phyloP scores from a whole-genome alignment of 441 rosid species.

The Macaranga tanarius region DNA sequence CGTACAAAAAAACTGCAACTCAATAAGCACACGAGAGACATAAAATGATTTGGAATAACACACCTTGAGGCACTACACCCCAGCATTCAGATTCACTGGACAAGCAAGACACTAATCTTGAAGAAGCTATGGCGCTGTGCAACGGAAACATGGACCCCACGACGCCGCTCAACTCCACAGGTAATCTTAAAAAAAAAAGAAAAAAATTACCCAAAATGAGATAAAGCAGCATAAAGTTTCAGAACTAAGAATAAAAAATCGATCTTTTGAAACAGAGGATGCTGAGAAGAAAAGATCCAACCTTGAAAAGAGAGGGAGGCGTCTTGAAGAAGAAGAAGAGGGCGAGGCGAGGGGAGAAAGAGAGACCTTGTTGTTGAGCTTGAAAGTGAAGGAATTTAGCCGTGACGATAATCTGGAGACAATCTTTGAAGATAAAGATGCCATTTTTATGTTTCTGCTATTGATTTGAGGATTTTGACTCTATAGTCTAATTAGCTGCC shows the following conservation, averaged over 20 bases:
- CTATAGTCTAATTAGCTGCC: too few species aligned
- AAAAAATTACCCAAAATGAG: not conserved
- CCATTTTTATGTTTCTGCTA: constrained; percentile 32
- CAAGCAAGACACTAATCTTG: constrained; percentile 61
- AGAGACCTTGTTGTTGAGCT: constrained; percentile 30
- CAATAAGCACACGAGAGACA: not conserved
- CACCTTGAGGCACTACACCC: constrained; percentile 80
- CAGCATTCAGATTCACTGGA: constrained; percentile 48
- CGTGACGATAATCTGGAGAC: constrained; percentile 47
- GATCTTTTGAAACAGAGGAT: not conserved
- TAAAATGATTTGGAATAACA: not conserved
- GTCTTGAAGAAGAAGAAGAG: constrained; percentile 34
- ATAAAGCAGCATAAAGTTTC: not conserved
- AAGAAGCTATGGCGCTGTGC: constrained; percentile 58
- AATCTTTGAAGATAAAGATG: constrained; percentile 39
- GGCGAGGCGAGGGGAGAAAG: constrained; percentile 30
- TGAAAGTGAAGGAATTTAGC: constrained; percentile 34
- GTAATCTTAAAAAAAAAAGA: constrained; percentile 36
- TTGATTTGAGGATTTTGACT: not conserved
- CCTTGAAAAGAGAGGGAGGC: constrained; percentile 43
- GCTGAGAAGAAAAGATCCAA: constrained; percentile 16
- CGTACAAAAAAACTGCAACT: not conserved
- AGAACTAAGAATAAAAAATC: not conserved
- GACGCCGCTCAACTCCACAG: constrained; percentile 54
- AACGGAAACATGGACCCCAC: constrained; percentile 54